Base-by-base conservation (phyloP, 2,329 filamentous ascomycete species). In the Pezicula radicicola region DNA sequence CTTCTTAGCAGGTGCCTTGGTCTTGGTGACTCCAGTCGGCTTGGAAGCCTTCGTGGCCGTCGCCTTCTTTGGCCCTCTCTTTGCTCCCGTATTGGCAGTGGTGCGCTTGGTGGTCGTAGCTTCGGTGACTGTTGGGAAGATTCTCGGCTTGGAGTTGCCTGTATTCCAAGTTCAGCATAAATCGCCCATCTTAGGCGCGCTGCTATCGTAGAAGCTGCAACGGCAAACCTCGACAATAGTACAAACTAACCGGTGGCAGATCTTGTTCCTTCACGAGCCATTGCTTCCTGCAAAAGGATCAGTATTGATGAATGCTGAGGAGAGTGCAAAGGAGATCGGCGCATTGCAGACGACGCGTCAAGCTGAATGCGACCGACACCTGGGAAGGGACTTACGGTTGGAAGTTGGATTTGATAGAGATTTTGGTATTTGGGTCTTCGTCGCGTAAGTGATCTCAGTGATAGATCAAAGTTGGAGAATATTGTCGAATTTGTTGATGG, bases 11-110 rank as follows among this genome's bases (percentile, higher is more conserved):
- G 64, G 59, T 30, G 61, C 56, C 52, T 63, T 62, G 52, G 60
- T 60, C 60, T 66, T 66, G 37, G 60, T 60, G 18, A 65, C 62
- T 28, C 64, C 64, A 27, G 52, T 48, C 18, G 64, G 64, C 57
- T 67, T 67, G 46, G 49, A 52, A 3, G 60, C 66, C 46, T 67
- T 68, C 33, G 63, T 62, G 40, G 65, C 57, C 36, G 66, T 66
- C 39, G 66, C 60, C 56, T 63, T 66, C 56, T 67, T 59, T 46
- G 61, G 56, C 15, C 60, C 60, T 52, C 59, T 54, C 57, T 65
- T 65, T 36, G 59, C 62, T 35, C 60, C 60, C 39, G 57, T 63
- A 47, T 65, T 66, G 16, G 63, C 62, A 28, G 57, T 59, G 9
- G 61, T 57, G n/a, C 58, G 51, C 57, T 62, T 65, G 2, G 56